Evolutionary conservation across 495 filamentous ascomycete species (phyloP).

Genomic region (Penicillium samsonianum): DNA sequence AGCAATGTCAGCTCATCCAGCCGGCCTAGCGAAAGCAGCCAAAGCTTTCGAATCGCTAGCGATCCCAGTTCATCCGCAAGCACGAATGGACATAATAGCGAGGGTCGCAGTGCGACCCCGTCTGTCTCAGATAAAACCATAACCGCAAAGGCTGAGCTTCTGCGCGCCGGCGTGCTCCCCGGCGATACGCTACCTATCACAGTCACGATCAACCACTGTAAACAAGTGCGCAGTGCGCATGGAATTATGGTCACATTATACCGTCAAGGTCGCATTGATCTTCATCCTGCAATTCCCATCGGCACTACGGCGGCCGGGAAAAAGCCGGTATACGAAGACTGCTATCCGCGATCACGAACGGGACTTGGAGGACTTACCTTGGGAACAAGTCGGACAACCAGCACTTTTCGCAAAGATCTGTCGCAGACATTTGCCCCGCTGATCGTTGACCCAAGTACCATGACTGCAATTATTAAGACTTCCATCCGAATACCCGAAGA

Average conservation of each 20-base stretch:
- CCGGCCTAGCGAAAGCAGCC: constrained; percentile 58
- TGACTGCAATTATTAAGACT: constrained; percentile 74
- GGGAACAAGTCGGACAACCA: constrained; percentile 75
- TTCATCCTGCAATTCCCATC: constrained; percentile 69
- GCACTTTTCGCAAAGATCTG: constrained; percentile 90
- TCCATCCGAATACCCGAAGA: constrained; percentile 86
- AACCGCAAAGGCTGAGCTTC: constrained; percentile 80
- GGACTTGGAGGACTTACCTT: constrained; percentile 81
- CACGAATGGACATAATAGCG: constrained; percentile 44
- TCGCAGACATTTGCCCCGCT: constrained; percentile 84
- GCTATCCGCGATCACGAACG: constrained; percentile 70
- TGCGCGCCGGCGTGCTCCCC: constrained; percentile 79
- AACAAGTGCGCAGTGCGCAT: constrained; percentile 82
- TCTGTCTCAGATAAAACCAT: constrained; percentile 65
- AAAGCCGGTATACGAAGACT: constrained; percentile 74
- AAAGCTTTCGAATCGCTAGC: constrained; percentile 50
- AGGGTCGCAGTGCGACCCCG: constrained; percentile 43
- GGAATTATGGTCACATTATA: constrained; percentile 93
- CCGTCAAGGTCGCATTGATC: constrained; percentile 87
- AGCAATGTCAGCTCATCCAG: constrained; percentile 68
- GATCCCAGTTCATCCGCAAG: constrained; percentile 41
- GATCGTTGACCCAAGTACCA: constrained; percentile 76
- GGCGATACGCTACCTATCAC: constrained; percentile 81
- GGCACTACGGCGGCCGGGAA: constrained; percentile 61
- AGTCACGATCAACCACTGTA: constrained; percentile 81